These are phyloP conservation scores for Selenicereus undatus DNA, from an alignment of 148 eudicot species.

Conservation along the genomic window DNA sequence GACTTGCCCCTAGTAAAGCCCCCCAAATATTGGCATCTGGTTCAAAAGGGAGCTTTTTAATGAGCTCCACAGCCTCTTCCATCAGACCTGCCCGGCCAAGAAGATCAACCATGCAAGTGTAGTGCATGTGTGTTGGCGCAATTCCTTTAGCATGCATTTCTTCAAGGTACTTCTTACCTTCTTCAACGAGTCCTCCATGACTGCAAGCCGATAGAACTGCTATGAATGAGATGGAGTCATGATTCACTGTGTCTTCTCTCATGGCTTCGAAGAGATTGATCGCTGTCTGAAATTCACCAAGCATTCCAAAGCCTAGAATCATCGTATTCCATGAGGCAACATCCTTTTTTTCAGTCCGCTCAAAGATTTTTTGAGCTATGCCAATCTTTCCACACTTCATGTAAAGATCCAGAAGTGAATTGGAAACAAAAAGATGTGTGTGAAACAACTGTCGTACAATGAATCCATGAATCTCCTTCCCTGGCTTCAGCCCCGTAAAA, in stretches of 20 bases:
- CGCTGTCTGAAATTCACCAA: conserved; percentile 51
- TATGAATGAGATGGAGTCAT: conserved; percentile 60
- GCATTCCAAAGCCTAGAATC: conserved; percentile 68
- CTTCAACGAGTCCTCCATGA: conserved; percentile 65
- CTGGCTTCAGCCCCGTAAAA: conserved; percentile 50
- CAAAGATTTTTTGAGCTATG: conserved; percentile 47
- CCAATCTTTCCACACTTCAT: conserved; percentile 65
- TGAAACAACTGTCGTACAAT: conserved; percentile 42
- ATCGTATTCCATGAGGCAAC: conserved; percentile 75
- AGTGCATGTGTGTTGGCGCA: conserved; percentile 46
- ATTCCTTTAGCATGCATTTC: conserved; percentile 50
- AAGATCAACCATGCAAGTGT: conserved; percentile 83
- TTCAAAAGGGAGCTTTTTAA: conserved; percentile 40
- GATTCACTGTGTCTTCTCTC: conserved; percentile 35
- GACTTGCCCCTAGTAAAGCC: conserved; percentile 63
- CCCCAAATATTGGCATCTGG: conserved; percentile 73
- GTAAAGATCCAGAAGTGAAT: conserved; percentile 66
- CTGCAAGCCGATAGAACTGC: conserved; percentile 75
- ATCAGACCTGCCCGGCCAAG: conserved; percentile 73
- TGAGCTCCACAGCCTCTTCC: conserved; percentile 51
- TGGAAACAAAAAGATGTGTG: conserved; percentile 47
- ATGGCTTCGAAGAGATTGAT: conserved; percentile 55
- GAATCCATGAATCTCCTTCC: conserved; percentile 67
- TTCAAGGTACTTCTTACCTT: conserved; percentile 49
- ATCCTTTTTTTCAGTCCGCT: conserved; percentile 41